phyloP scores from a whole-genome alignment of 768 basidiomycete species.

The Flagelloscypha sp. region DNA sequence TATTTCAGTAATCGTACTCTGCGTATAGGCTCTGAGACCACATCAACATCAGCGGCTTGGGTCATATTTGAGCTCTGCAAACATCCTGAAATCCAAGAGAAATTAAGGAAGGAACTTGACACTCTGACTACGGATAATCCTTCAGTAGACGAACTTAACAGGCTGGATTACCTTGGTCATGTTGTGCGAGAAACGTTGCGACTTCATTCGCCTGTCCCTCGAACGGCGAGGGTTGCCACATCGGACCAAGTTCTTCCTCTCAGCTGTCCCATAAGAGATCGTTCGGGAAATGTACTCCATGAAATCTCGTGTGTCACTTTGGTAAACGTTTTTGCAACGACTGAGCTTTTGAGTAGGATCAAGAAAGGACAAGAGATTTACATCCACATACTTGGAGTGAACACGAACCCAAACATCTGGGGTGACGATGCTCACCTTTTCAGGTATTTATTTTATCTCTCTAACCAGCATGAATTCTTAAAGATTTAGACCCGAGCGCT shows the following conservation, averaged over 20 bases:
- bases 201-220: conserved; percentile 23
- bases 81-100: conserved; percentile 20
- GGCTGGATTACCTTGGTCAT: conserved; percentile 34
- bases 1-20: not conserved
- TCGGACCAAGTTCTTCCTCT: conserved; percentile 19
- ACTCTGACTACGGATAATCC: conserved; percentile 28
- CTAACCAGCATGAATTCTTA: no score
- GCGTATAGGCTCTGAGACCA: conserved; percentile 1
- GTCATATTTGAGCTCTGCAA: conserved; percentile 24
- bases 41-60: conserved; percentile 23
- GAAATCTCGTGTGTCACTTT: conserved; percentile 19
- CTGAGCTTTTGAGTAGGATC: conserved; percentile 10
- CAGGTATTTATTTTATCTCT: conserved; percentile 21
- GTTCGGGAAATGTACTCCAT: conserved; percentile 20
- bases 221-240: conserved; percentile 17
- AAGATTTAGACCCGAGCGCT: conserved; percentile 34
- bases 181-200: conserved; percentile 41
- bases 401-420: conserved; percentile 31
- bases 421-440: conserved; percentile 36
- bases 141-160: conserved; percentile 32
- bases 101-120: conserved; percentile 24
- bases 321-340: no score
- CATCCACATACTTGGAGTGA: conserved; percentile 27
- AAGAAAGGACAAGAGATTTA: conserved; percentile 17
- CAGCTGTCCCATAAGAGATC: conserved; percentile 22